Evolutionary conservation across 768 basidiomycete species (phyloP), one percentile per base, ranked within the genome.

Genomic region (Lanmaoa rubissima): DNA sequence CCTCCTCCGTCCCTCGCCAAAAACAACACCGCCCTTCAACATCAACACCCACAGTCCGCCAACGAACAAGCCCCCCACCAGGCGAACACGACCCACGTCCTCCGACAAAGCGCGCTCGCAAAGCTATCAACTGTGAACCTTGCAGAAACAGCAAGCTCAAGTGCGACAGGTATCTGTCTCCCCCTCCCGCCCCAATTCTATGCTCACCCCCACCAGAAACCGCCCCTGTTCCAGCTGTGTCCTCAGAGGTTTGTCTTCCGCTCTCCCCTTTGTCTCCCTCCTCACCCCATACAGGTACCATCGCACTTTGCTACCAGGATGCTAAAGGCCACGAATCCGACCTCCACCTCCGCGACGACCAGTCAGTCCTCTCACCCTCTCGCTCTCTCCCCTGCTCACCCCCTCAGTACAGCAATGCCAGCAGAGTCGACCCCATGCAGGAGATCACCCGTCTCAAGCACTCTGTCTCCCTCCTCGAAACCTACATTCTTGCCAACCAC

Each of bases 141-240:
- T 93, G 91, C 75, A 80, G 91, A 67, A 87, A 85, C 64, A 89
- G 86, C 78, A 91, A 92, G 74, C 83, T 92, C 64, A 92, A 93
- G 74, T 93, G 91, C 76, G 91, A 93, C 73, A 85, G 90, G 90
- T 88, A 28, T 36, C n/a, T 24, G 35, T 5, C 21, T n/a, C 54
- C 19, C 19, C 24, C 14, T 36, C 11, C 16, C 24, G 28, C n/a
- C 13, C 28, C 5, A 3, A 16, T 32, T 12, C 24, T 42, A 1
- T 1, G 16, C 41, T 36, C 54, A 54, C 55, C 41, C 34, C 54
- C 49, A 1, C 40, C 69, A 92, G 91, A 73, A 91, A 87, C 65
- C 85, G 90, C 12, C 91, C 91, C n/a, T 93, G 91, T 66, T 92
- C 90, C 4, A 90, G 88, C 19, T 93, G 91, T 70, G 90, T 92